A percentile compares a stretch with the other conserved stretches of the same genome.
These are phyloP conservation scores for Sclerotinia glacialis DNA, from an alignment of 2,329 filamentous ascomycete species.

Conservation along the genomic window DNA sequence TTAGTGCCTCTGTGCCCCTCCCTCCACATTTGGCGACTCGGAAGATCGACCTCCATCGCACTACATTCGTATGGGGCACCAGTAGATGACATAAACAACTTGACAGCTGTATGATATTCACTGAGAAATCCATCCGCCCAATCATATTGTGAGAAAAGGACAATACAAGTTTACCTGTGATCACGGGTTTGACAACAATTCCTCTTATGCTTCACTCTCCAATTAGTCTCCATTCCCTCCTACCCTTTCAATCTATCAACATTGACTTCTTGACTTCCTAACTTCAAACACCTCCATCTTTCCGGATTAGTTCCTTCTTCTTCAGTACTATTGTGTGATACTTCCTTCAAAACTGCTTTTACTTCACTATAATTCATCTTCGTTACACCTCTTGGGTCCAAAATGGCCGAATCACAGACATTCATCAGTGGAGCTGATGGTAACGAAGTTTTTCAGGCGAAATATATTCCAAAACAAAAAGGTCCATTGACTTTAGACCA, in stretches of 20 bases:
- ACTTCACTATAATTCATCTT: constrained; percentile 16
- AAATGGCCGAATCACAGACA: constrained; percentile 21
- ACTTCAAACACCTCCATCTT: neutral
- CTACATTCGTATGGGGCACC: neutral
- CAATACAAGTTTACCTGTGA: neutral
- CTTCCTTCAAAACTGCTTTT: constrained; percentile 3
- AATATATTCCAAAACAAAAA: constrained; percentile 39
- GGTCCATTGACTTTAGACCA: constrained; percentile 39
- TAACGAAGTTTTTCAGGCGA: constrained; percentile 38
- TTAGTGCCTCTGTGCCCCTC: constrained; percentile 1
- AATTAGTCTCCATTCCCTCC: neutral
- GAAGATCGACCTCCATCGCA: constrained; percentile 11
- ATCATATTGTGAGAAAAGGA: neutral
- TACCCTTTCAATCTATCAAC: neutral
- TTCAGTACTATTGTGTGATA: constrained; percentile 15
- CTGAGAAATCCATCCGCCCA: neutral
- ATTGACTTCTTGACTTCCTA: neutral
- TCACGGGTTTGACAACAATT: constrained; percentile 2
- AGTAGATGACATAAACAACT: neutral
- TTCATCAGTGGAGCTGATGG: constrained; percentile 36
- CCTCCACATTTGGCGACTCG: constrained; percentile 8
- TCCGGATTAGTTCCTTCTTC: neutral
- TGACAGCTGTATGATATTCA: neutral
- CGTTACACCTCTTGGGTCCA: neutral
- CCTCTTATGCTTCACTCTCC: neutral